A percentile compares a stretch with the other conserved stretches of the same genome.
phyloP scores from a whole-genome alignment of 495 filamentous ascomycete genomes.

The Penicillium dipodomyicola region DNA sequence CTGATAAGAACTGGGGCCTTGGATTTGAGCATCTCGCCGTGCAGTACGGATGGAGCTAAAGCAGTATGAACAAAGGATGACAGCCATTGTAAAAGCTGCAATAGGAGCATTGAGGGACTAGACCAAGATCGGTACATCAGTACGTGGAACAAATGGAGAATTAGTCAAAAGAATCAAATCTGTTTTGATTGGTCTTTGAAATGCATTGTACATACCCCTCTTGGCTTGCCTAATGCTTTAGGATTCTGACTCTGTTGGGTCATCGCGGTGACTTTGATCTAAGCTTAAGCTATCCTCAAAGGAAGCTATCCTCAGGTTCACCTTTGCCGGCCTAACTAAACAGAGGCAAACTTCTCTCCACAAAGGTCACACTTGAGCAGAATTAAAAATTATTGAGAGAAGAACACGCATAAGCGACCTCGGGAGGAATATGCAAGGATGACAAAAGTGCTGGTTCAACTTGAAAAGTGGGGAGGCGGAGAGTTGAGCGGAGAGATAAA shows the following conservation, averaged over 20 bases:
- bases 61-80: conserved; percentile 49
- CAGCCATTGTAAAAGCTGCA: conserved; percentile 51
- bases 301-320: background rate
- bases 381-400: no score
- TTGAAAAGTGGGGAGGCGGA: background rate
- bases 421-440: background rate
- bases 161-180: no score
- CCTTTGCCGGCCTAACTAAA: background rate
- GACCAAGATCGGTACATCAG: background rate
- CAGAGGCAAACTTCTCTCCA: background rate
- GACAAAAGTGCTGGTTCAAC: background rate
- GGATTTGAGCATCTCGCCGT: conserved; percentile 33
- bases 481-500: background rate
- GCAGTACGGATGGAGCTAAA: conserved; percentile 50
- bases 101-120: conserved; percentile 49
- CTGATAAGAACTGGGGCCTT: conserved; percentile 13
- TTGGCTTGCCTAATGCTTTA: conserved; percentile 20
- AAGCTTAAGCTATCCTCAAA: background rate
- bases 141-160: no score
- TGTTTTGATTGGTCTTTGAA: no score
- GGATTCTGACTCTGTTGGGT: conserved; percentile 13
- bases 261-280: conserved; percentile 6
- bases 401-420: background rate
- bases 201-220: conserved; percentile 25
- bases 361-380: background rate